Conservation (phyloP, 2,329 filamentous ascomycete genomes). For the Cordyceps sp. region DNA sequence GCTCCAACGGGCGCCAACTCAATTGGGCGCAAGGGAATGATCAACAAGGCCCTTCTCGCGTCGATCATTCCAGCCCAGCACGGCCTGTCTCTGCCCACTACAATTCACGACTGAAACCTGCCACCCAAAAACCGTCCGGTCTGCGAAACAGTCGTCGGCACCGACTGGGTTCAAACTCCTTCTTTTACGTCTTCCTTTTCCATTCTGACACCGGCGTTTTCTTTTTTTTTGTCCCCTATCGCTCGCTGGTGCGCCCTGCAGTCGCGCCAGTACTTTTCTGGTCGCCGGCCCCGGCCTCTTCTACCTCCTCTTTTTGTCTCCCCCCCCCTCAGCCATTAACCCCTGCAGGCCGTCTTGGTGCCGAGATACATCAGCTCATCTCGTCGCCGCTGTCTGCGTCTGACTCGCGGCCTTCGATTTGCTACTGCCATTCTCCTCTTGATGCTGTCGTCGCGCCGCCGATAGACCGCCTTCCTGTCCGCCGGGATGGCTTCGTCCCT, state of each 20-base stretch:
- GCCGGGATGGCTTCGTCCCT: slow-evolving; percentile 25
- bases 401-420: too few species aligned
- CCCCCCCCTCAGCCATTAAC: too few species aligned
- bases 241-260: neutral
- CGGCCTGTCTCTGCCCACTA: neutral
- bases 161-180: too few species aligned
- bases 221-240: too few species aligned
- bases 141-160: too few species aligned
- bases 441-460: neutral
- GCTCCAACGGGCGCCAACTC: slow-evolving; percentile 1
- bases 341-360: too few species aligned
- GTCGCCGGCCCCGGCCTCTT: neutral
- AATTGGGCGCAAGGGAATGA: slow-evolving; percentile 2
- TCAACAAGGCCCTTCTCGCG: slow-evolving; percentile 3
- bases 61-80: slow-evolving; percentile 2
- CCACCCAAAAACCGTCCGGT: too few species aligned
- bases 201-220: too few species aligned
- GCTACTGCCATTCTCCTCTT: too few species aligned
- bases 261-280: neutral
- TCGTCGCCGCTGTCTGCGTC: too few species aligned
- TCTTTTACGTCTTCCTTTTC: too few species aligned
- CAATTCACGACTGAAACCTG: slow-evolving; percentile 1
- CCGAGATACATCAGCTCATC: too few species aligned
- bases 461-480: neutral
- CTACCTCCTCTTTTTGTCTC: neutral